A percentile compares a stretch with the other conserved stretches of the same genome.
Evolutionary conservation across 2,329 filamentous ascomycete species (phyloP).

Genomic region (Tolypocladium album): DNA sequence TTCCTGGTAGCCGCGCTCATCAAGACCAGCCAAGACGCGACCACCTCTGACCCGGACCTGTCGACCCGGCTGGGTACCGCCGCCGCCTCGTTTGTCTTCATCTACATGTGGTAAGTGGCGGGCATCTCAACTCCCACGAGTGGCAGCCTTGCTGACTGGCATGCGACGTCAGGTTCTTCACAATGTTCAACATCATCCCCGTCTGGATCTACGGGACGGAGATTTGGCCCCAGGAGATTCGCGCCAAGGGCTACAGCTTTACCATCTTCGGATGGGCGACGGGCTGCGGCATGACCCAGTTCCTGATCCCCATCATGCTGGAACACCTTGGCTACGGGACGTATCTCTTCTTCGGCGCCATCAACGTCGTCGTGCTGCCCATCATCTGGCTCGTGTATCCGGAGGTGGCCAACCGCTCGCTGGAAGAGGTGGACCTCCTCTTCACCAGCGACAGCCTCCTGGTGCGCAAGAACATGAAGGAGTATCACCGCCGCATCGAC

Average conservation of each 20-base stretch:
- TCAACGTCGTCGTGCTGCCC: conserved; percentile 40
- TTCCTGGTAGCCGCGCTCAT: conserved; percentile 21
- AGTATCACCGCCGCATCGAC: conserved; percentile 9
- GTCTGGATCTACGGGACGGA: conserved; percentile 32
- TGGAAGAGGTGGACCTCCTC: conserved; percentile 28
- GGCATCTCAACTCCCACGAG: not conserved
- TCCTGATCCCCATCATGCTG: conserved; percentile 44
- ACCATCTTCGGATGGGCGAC: conserved; percentile 49
- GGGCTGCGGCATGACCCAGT: conserved; percentile 41
- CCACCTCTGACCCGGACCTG: conserved; percentile 2
- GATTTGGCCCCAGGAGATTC: conserved; percentile 44
- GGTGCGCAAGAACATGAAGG: conserved; percentile 33
- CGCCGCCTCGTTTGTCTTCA: conserved; percentile 13
- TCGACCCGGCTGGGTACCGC: conserved; percentile 9
- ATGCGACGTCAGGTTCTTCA: conserved; percentile 13
- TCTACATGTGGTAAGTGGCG: conserved; percentile 12
- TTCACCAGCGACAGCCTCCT: conserved; percentile 35
- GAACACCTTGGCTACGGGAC: conserved; percentile 31
- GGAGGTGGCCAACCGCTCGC: conserved; percentile 5
- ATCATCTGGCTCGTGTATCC: conserved; percentile 32
- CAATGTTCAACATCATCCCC: conserved; percentile 22
- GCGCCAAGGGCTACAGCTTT: conserved; percentile 49
- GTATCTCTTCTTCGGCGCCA: conserved; percentile 39
- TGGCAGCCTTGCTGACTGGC: not conserved
- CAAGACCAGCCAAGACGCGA: conserved; percentile 13